phyloP scores from a whole-genome alignment of 352 stramenopile genomes.

The Phytophthora litchii region DNA sequence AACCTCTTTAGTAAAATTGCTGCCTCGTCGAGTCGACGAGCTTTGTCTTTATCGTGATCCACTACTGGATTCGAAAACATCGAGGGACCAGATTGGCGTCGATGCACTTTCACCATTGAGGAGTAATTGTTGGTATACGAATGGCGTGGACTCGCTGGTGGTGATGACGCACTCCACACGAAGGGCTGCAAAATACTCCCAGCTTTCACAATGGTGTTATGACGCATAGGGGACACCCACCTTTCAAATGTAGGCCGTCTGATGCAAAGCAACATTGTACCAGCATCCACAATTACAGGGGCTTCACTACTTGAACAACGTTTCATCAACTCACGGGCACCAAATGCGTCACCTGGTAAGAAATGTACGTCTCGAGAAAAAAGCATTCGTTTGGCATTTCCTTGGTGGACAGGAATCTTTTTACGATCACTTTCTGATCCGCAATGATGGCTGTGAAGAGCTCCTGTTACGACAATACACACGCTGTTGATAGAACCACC shows the following conservation, averaged over 20 bases:
- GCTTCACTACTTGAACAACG: slow-evolving; percentile 1
- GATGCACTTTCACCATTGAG: slow-evolving; percentile 10
- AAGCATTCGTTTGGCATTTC: slow-evolving; percentile 6
- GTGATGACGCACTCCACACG: slow-evolving; percentile 16
- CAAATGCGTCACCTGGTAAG: slow-evolving; percentile 46
- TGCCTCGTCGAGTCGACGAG: slow-evolving; percentile 29
- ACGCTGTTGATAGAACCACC: slow-evolving; percentile 33
- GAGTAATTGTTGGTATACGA: slow-evolving; percentile 12
- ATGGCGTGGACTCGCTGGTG: slow-evolving; percentile 9
- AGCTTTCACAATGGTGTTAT: slow-evolving; percentile 43
- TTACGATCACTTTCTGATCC: slow-evolving; percentile 3
- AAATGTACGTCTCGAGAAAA: slow-evolving; percentile 14
- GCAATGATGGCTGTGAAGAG: slow-evolving; percentile 25
- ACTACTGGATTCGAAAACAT: slow-evolving; percentile 11
- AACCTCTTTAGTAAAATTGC: slow-evolving; percentile 48
- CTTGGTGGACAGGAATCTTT: slow-evolving; percentile 10
- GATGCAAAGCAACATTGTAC: slow-evolving; percentile 49
- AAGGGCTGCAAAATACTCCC: slow-evolving; percentile 48
- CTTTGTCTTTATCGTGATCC: slow-evolving; percentile 3
- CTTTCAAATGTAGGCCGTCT: slow-evolving; percentile 42
- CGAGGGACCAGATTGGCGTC: slow-evolving; percentile 30
- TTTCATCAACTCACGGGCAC: slow-evolving; percentile 36
- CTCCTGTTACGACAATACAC: slow-evolving; percentile 47
- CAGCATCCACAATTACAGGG: slow-evolving; percentile 35
- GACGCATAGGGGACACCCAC: slow-evolving; percentile 44